A percentile compares a stretch with the other conserved stretches of the same genome.
Evolutionary conservation across 148 eudicot species (phyloP).

Genomic region (Fagopyrum tataricum): DNA sequence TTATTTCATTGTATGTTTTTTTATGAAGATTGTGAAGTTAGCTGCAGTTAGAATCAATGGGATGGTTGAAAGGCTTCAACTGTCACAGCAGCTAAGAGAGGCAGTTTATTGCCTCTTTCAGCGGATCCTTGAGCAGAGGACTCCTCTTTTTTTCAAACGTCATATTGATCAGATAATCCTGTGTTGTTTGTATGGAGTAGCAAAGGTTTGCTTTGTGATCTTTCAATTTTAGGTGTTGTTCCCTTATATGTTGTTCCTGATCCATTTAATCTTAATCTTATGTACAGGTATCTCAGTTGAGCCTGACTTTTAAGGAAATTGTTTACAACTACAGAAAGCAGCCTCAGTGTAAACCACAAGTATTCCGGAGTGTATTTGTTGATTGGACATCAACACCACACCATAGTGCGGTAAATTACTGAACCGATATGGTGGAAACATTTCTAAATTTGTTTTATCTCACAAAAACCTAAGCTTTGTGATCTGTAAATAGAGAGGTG

Average conservation of each 20-base stretch:
- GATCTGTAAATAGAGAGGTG: conserved; percentile 48
- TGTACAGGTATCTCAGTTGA: conserved; percentile 75
- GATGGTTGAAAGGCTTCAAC: conserved; percentile 80
- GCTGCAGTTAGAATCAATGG: conserved; percentile 96
- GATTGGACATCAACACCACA: conserved; percentile 68
- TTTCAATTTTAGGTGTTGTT: not conserved
- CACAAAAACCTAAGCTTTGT: conserved; percentile 14
- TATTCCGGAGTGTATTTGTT: conserved; percentile 83
- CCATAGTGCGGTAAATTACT: conserved; percentile 50
- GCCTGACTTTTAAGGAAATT: conserved; percentile 74
- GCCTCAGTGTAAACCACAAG: conserved; percentile 86
- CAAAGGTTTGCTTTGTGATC: conserved; percentile 57
- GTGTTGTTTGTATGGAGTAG: conserved; percentile 92
- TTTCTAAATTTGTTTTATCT: not conserved
- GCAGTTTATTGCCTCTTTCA: conserved; percentile 78
- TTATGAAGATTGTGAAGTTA: conserved; percentile 68
- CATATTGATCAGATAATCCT: conserved; percentile 94
- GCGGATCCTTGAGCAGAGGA: conserved; percentile 60
- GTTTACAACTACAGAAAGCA: conserved; percentile 81
- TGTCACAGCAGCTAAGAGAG: conserved; percentile 71
- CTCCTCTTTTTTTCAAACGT: conserved; percentile 72
- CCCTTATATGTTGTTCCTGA: not conserved
- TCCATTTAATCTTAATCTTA: conserved; percentile 1
- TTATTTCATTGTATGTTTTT: conserved; percentile 1
- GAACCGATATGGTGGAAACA: not conserved